Percentiles rank a stretch among this genome's conserved stretches.
These are phyloP conservation scores for Diaporthe humulicola DNA, from an alignment of 2,329 filamentous ascomycete genomes.

Conservation along the genomic window DNA sequence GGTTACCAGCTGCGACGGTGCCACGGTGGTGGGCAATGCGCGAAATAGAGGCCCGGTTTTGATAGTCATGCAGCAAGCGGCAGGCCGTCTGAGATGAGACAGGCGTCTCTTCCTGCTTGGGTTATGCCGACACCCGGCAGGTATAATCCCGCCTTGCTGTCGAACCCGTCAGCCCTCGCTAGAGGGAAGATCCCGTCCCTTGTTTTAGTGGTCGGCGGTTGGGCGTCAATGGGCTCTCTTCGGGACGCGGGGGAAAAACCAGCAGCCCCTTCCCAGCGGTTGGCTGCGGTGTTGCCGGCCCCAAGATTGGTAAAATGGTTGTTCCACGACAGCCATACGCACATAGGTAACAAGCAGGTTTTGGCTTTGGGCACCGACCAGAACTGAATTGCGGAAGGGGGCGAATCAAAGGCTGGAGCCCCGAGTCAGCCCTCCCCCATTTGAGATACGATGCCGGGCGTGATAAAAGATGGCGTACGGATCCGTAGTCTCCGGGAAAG, in stretches of 20 bases:
- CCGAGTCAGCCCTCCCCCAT: constrained; percentile 16
- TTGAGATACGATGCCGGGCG: constrained; percentile 7
- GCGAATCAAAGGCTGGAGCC: constrained; percentile 1
- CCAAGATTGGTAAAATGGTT: constrained; percentile 2
- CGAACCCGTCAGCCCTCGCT: background rate
- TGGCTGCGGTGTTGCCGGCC: constrained; percentile 15
- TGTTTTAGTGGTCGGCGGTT: constrained; percentile 21
- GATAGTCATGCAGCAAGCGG: constrained; percentile 9
- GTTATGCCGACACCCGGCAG: constrained; percentile 18
- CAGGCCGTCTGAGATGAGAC: constrained; percentile 25
- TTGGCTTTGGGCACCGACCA: constrained; percentile 24
- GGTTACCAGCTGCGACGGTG: background rate
- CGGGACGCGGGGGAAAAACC: constrained; percentile 8
- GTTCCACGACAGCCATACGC: constrained; percentile 6
- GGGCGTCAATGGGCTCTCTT: constrained; percentile 26
- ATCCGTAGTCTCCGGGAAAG: constrained; percentile 16
- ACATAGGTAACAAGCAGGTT: background rate
- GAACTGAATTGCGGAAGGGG: constrained; percentile 2
- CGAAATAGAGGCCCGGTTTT: background rate
- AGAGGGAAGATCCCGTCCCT: constrained; percentile 24
- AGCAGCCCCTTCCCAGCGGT: background rate
- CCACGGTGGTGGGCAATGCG: background rate
- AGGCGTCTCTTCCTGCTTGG: background rate
- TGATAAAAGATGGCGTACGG: constrained; percentile 18
- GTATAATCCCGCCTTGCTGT: constrained; percentile 1